Conservation (phyloP, 78 protist genomes). For the Tieghemostelium lacteum region DNA sequence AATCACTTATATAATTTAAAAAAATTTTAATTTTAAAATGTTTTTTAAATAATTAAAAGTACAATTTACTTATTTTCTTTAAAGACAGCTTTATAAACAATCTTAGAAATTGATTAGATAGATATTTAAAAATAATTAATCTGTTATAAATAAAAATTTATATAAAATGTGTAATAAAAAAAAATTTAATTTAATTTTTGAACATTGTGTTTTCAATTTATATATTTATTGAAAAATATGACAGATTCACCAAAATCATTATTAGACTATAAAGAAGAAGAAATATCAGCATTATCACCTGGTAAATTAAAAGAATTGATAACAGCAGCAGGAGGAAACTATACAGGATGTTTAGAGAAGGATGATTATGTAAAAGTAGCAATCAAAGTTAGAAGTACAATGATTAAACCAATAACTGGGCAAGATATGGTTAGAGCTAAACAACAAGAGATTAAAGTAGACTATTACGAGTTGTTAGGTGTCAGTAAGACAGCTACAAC, state of each 20-base stretch:
- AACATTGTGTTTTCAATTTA: too few relatives aligned
- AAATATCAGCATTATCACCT: background rate
- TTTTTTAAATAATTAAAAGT: too few relatives aligned
- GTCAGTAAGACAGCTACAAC: constrained; percentile 28
- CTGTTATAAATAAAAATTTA: too few relatives aligned
- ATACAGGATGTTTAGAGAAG: constrained; percentile 15
- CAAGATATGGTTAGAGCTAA: constrained; percentile 30
- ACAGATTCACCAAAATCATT: background rate
- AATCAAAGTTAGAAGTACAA: constrained; percentile 24
- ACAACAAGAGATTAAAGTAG: constrained; percentile 7
- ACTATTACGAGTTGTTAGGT: constrained; percentile 49
- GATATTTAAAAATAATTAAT: too few relatives aligned
- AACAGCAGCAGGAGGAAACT: background rate
- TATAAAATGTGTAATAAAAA: too few relatives aligned
- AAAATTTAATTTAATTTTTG: too few relatives aligned
- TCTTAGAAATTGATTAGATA: too few relatives aligned
- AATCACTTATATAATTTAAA: too few relatives aligned
- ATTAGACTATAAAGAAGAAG: constrained; percentile 5
- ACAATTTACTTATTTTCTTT: too few relatives aligned
- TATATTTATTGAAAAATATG: too few relatives aligned
- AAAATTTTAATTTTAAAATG: too few relatives aligned
- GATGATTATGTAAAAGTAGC: constrained; percentile 31
- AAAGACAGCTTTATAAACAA: too few relatives aligned
- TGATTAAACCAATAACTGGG: constrained; percentile 3
- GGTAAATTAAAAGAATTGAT: constrained; percentile 22